phyloP scores from a whole-genome alignment of 805 yeast species.

The Schwanniomyces occidentalis region DNA sequence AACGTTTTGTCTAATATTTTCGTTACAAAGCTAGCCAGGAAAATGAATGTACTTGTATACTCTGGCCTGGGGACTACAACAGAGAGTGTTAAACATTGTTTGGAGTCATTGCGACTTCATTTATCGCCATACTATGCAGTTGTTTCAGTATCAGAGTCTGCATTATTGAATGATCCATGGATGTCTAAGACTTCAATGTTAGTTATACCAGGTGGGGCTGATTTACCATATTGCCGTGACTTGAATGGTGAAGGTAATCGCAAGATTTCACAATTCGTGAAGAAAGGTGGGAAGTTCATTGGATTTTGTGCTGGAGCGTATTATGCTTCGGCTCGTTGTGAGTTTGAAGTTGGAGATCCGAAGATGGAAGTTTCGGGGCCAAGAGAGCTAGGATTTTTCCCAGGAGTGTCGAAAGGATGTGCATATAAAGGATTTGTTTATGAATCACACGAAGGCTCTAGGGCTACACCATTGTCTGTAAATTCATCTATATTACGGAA shows the following conservation, averaged over 20 bases:
- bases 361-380: conserved; percentile 79
- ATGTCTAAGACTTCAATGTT: conserved; percentile 69
- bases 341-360: conserved; percentile 77
- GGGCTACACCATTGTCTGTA: conserved; percentile 51
- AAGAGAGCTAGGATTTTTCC: conserved; percentile 78
- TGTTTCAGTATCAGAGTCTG: conserved; percentile 59
- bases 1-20: too few relatives aligned
- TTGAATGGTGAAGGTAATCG: conserved; percentile 71
- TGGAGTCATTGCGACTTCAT: conserved; percentile 70
- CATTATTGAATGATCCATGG: conserved; percentile 86
- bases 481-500: conserved; percentile 30
- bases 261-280: conserved; percentile 61
- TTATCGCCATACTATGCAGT: conserved; percentile 91
- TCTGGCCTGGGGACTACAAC: conserved; percentile 78
- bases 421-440: conserved; percentile 81
- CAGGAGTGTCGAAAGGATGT: conserved; percentile 81
- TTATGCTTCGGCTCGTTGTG: conserved; percentile 71
- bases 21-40: conserved; percentile 7
- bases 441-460: conserved; percentile 73
- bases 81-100: conserved; percentile 81
- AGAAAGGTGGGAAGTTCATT: conserved; percentile 75
- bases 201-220: conserved; percentile 97
- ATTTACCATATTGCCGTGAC: conserved; percentile 74
- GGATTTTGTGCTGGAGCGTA: conserved; percentile 98
- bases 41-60: conserved; percentile 38